A percentile compares a stretch with the other conserved stretches of the same genome.
Evolutionary conservation across 1,284 basidiomycete species (phyloP).

Genomic region (Neolentinus lepideus): DNA sequence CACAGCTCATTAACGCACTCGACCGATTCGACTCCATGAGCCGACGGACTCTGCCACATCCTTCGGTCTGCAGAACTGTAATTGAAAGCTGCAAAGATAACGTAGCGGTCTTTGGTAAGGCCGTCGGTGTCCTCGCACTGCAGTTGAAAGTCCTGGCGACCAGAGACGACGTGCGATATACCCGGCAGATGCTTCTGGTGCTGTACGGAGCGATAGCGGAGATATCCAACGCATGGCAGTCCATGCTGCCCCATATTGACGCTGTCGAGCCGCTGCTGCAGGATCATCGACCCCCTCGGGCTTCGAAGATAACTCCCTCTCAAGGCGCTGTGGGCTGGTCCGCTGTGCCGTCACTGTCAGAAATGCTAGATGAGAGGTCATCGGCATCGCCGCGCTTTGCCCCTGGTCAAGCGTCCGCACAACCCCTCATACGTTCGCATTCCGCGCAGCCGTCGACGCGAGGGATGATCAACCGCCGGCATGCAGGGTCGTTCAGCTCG

Average conservation of each 20-base stretch:
- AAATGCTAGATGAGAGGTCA: background rate
- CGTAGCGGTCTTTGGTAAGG: slow-evolving; percentile 82
- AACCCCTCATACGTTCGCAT: background rate
- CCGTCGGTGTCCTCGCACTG: slow-evolving; percentile 74
- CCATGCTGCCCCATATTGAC: slow-evolving; percentile 69
- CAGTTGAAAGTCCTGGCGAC: slow-evolving; percentile 76
- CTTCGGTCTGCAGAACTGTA: slow-evolving; percentile 72
- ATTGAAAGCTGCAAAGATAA: slow-evolving; percentile 84
- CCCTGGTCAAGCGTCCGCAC: background rate
- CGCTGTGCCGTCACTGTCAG: slow-evolving; percentile 8
- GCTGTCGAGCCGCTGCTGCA: slow-evolving; percentile 63
- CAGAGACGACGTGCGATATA: slow-evolving; percentile 81
- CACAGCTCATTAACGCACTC: slow-evolving; percentile 80
- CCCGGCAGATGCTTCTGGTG: slow-evolving; percentile 82
- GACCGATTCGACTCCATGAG: slow-evolving; percentile 90
- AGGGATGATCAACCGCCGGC: slow-evolving; percentile 56
- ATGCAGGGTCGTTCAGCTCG: slow-evolving; percentile 89
- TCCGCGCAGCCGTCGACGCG: slow-evolving; percentile 13
- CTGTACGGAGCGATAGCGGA: slow-evolving; percentile 90
- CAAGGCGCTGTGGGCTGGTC: slow-evolving; percentile 11
- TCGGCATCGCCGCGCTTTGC: background rate
- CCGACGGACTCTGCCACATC: slow-evolving; percentile 60
- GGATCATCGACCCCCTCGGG: slow-evolving; percentile 29
- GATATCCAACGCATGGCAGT: slow-evolving; percentile 80
- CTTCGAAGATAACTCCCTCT: slow-evolving; percentile 16